Evolutionary conservation across 108 stramenopile species (phyloP).

Genomic region (Cyclotella distinguenda): DNA sequence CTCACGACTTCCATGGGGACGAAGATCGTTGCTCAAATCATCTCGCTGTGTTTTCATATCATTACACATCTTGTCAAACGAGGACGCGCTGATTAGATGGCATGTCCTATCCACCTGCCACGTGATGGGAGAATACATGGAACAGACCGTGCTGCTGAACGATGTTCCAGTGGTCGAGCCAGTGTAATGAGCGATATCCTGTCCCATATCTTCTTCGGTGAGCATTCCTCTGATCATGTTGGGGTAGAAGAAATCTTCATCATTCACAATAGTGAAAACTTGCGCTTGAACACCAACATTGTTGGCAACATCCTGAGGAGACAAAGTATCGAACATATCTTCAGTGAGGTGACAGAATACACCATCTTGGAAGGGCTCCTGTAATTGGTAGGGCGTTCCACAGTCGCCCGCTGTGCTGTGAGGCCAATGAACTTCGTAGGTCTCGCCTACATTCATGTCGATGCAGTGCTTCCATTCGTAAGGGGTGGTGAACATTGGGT

Average conservation of each 20-base stretch:
- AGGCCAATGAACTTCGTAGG: constrained; percentile 57
- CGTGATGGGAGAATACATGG: constrained; percentile 63
- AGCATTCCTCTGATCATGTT: constrained; percentile 49
- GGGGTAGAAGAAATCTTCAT: constrained; percentile 50
- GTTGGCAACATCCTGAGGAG: constrained; percentile 6
- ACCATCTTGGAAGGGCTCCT: constrained; percentile 54
- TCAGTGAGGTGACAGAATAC: constrained; percentile 42
- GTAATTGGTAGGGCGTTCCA: constrained; percentile 49
- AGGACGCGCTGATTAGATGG: constrained; percentile 66
- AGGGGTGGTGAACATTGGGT: constrained; percentile 27
- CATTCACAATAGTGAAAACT: constrained; percentile 54
- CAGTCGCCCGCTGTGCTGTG: constrained; percentile 48
- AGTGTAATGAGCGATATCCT: constrained; percentile 59
- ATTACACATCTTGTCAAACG: constrained; percentile 69
- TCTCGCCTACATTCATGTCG: constrained; percentile 50
- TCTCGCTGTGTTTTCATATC: constrained; percentile 67
- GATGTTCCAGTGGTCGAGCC: constrained; percentile 67
- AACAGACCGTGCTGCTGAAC: constrained; percentile 55
- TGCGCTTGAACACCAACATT: constrained; percentile 48
- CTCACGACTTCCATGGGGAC: constrained; percentile 66
- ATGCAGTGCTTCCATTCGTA: constrained; percentile 49
- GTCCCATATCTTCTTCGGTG: constrained; percentile 18
- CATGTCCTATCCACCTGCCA: constrained; percentile 81
- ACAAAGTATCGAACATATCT: constrained; percentile 8
- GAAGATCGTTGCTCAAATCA: constrained; percentile 64